Conservation (phyloP, 2,329 filamentous ascomycete genomes). For the Xylariaceae sp. region DNA sequence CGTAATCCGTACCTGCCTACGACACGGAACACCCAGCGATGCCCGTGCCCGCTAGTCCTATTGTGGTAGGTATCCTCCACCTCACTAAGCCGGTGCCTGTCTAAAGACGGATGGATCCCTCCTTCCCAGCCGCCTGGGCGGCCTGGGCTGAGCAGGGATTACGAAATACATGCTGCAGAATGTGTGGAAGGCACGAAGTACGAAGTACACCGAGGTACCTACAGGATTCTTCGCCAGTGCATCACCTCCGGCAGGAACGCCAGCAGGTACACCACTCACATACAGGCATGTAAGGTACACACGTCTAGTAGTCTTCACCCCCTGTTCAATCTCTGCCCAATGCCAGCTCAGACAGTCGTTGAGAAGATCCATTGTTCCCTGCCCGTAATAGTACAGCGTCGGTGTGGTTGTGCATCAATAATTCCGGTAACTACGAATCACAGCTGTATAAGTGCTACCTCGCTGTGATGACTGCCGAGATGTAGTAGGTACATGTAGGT, state of each 20-base stretch:
- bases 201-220: too few species aligned
- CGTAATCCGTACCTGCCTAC: too few species aligned
- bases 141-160: slow-evolving; percentile 11
- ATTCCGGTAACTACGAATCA: background rate
- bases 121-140: slow-evolving; percentile 21
- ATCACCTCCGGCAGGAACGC: too few species aligned
- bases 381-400: background rate
- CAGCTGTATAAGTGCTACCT: too few species aligned
- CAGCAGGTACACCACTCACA: too few species aligned
- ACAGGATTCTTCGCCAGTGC: too few species aligned
- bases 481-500: too few species aligned
- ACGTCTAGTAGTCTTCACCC: background rate
- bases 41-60: too few species aligned
- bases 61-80: background rate
- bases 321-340: background rate
- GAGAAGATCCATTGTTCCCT: background rate
- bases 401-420: background rate
- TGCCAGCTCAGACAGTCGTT: background rate
- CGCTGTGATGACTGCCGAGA: too few species aligned
- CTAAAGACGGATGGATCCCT: slow-evolving; percentile 8
- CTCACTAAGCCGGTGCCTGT: slow-evolving; percentile 4
- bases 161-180: background rate
- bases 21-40: too few species aligned
- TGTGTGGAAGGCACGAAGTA: background rate
- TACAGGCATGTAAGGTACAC: background rate